Percentiles rank a stretch among this genome's conserved stretches.
phyloP scores from a whole-genome alignment of 1,284 basidiomycete genomes.

The Psilocybe mexicana region DNA sequence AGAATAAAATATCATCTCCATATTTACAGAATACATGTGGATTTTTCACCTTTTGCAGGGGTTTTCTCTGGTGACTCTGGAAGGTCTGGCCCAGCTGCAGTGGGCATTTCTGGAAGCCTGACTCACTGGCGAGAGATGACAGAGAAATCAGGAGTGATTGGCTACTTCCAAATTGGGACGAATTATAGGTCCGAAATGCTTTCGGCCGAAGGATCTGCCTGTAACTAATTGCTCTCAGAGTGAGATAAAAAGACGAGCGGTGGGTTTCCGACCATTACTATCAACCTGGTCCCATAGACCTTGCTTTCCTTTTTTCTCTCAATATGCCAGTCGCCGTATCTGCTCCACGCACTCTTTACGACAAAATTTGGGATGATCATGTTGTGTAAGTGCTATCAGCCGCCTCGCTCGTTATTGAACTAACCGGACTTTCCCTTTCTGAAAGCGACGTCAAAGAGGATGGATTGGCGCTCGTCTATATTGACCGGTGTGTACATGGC shows the following conservation, averaged over 20 bases:
- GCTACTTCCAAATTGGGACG: constrained; percentile 15
- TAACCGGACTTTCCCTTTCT: constrained; percentile 16
- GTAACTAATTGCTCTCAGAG: constrained; percentile 9
- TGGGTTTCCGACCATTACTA: not conserved
- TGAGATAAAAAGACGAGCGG: constrained; percentile 20
- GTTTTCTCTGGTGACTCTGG: no score
- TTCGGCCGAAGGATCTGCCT: constrained; percentile 15
- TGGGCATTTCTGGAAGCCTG: no score
- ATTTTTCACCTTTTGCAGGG: no score
- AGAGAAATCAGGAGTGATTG: constrained; percentile 17
- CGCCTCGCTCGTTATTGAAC: constrained; percentile 6
- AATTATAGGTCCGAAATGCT: constrained; percentile 2
- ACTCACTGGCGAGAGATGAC: no score
- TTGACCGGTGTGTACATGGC: constrained; percentile 70
- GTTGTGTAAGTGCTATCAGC: constrained; percentile 59
- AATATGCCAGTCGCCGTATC: constrained; percentile 57
- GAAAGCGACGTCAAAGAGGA: constrained; percentile 73
- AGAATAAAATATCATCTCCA: constrained; percentile 7
- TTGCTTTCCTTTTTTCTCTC: constrained; percentile 1
- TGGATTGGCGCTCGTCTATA: constrained; percentile 89
- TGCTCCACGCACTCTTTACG: constrained; percentile 84
- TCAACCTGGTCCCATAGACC: constrained; percentile 8
- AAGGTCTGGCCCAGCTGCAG: no score
- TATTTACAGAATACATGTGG: not conserved
- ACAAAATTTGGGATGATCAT: constrained; percentile 97